A percentile compares a stretch with the other conserved stretches of the same genome.
Evolutionary conservation across 345 rosid species (phyloP).

Genomic region (Eucalyptus sp.): DNA sequence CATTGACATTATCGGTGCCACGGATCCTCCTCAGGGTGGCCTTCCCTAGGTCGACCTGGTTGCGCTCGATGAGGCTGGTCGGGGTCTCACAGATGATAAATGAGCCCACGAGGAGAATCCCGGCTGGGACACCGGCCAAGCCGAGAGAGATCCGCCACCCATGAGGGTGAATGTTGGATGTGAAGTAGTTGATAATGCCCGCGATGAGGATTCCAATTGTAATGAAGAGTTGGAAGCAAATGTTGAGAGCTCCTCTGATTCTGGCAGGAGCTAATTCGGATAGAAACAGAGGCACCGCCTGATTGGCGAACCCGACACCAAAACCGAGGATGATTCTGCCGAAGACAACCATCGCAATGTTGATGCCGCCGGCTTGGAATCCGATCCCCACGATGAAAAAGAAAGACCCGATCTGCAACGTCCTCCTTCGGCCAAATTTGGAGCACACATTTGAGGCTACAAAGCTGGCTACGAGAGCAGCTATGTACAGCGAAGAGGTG

Average conservation of each 20-base stretch:
- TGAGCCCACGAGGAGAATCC: not conserved
- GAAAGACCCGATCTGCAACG: slow-evolving; percentile 1
- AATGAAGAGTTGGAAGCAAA: not conserved
- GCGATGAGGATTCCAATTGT: not conserved
- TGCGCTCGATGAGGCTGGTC: not conserved
- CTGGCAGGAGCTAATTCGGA: not conserved
- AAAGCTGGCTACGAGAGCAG: slow-evolving; percentile 9
- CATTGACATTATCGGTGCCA: not conserved
- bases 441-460: not conserved
- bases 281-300: not conserved
- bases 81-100: not conserved
- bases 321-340: slow-evolving; percentile 11
- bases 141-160: not conserved
- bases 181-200: not conserved
- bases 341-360: slow-evolving; percentile 1
- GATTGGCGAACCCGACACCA: slow-evolving; percentile 12
- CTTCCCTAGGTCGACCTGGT: not conserved
- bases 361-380: not conserved
- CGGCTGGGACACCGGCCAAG: not conserved
- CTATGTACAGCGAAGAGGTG: slow-evolving; percentile 11
- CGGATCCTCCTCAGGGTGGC: not conserved
- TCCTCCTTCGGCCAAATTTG: slow-evolving; percentile 3
- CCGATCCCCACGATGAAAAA: not conserved
- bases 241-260: not conserved
- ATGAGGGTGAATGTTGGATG: not conserved